Conservation (phyloP, 2,329 filamentous ascomycete species). For the Calonectria leucothoes region DNA sequence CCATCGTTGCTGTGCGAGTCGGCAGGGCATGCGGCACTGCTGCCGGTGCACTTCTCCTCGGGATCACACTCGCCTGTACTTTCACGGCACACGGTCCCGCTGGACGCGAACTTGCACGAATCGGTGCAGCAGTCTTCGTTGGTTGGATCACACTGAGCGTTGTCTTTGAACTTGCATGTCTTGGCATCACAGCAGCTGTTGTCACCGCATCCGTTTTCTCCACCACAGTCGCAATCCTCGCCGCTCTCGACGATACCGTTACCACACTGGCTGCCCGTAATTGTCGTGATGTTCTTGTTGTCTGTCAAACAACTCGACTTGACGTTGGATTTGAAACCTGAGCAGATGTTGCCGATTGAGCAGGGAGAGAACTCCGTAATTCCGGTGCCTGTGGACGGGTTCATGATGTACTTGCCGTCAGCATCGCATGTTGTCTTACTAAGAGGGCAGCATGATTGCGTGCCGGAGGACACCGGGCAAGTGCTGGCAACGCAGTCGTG, state of each 20-base stretch:
- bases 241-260: slow-evolving; percentile 96
- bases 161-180: slow-evolving; percentile 85
- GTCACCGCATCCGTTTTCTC: slow-evolving; percentile 73
- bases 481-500: slow-evolving; percentile 85
- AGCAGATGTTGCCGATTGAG: slow-evolving; percentile 93
- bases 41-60: slow-evolving; percentile 83
- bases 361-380: slow-evolving; percentile 89
- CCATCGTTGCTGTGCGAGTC: slow-evolving; percentile 80
- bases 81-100: slow-evolving; percentile 81
- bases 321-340: slow-evolving; percentile 82
- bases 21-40: slow-evolving; percentile 76
- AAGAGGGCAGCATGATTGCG: slow-evolving; percentile 82
- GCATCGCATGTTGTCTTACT: slow-evolving; percentile 78
- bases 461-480: slow-evolving; percentile 71
- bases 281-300: slow-evolving; percentile 85
- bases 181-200: slow-evolving; percentile 86
- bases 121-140: slow-evolving; percentile 85
- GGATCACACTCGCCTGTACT: slow-evolving; percentile 88
- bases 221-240: slow-evolving; percentile 97
- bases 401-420: slow-evolving; percentile 89
- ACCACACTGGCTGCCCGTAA: slow-evolving; percentile 87
- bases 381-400: slow-evolving; percentile 81
- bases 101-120: slow-evolving; percentile 74
- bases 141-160: slow-evolving; percentile 81
- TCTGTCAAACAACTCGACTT: slow-evolving; percentile 82